Evolutionary conservation across 1,284 basidiomycete genomes (phyloP), one percentile per base, ranked within the genome.

Genomic region (Vanrija pseudolonga): DNA sequence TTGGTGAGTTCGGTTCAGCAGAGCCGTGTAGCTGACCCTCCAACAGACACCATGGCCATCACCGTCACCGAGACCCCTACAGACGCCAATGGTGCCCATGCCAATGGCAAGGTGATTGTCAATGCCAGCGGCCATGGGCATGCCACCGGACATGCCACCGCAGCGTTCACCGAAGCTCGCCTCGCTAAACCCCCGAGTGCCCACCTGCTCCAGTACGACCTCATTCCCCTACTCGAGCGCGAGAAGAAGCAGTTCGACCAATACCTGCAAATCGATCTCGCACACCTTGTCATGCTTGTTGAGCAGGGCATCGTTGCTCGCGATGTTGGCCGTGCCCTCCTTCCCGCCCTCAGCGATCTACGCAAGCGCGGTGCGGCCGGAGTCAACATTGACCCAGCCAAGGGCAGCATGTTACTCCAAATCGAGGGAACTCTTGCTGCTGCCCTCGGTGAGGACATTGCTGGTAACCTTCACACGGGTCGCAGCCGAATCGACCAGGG

Each of bases 401-500:
- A 47, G 20, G 55, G 55, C 17, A 56, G 44, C 7, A 22, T 56
- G 37, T 40, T 56, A 17, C 37, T 56, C 22, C 55, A 56, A 32
- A 28, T 56, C 26, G 55, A 56, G 19, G 50, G 32, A 3, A 42
- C 39, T 8, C 37, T 56, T 11, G 45, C 20, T 14, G 14, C 37
- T 3, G 39, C 18, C 11, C 37, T 56, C 15, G 55, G 55, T 3
- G 55, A 56, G 40, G 55, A 56, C 23, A 26, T 56, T 0, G 55
- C 55, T 14, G 55, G 55, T 8, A 24, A 37, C 18, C 45, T 56
- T 4, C 55, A 56, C 45, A 56, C 55, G 12, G 55, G 45, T 12
- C 42, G 55, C 20, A 51, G 49, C 32, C 24, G 55, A 17, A 56
- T 56, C 22, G 55, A 56, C 24, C 55, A 56, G 26, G 55, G 55